Evolutionary conservation across 495 filamentous ascomycete genomes (phyloP).

Genomic region (Lindgomyces ingoldianus): DNA sequence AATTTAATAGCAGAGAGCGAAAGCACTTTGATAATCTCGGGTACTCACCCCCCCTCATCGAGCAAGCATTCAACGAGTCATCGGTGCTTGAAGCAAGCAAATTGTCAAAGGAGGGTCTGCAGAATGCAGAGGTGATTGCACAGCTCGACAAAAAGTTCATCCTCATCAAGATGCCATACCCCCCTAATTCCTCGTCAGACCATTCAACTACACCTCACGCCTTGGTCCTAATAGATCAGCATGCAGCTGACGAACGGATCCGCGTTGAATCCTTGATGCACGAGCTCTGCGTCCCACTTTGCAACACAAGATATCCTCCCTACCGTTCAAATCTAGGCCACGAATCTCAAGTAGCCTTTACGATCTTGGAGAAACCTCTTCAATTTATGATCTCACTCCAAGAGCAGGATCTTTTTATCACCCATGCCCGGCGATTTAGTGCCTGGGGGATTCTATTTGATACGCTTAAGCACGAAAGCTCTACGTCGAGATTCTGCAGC

Average conservation of each 20-base stretch:
- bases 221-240: conserved; percentile 86
- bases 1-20: conserved; percentile 18
- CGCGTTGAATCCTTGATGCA: conserved; percentile 70
- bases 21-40: neutral
- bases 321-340: conserved; percentile 35
- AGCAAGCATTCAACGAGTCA: conserved; percentile 40
- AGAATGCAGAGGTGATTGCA: conserved; percentile 63
- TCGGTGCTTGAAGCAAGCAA: conserved; percentile 50
- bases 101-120: conserved; percentile 68
- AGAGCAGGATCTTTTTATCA: conserved; percentile 60
- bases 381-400: conserved; percentile 60
- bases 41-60: conserved; percentile 37
- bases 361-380: conserved; percentile 54
- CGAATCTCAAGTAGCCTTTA: conserved; percentile 33
- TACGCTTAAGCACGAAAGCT: conserved; percentile 15
- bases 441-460: conserved; percentile 73
- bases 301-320: neutral
- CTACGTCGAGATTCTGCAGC: conserved; percentile 8
- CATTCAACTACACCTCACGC: conserved; percentile 28
- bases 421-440: conserved; percentile 58
- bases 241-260: conserved; percentile 89
- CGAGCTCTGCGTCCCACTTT: conserved; percentile 49
- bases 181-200: neutral
- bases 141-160: conserved; percentile 94
- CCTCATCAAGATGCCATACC: conserved; percentile 58